Evolutionary conservation across 2,329 filamentous ascomycete genomes (phyloP), one percentile per base, ranked within the genome.

Genomic region (Coniella vitis): DNA sequence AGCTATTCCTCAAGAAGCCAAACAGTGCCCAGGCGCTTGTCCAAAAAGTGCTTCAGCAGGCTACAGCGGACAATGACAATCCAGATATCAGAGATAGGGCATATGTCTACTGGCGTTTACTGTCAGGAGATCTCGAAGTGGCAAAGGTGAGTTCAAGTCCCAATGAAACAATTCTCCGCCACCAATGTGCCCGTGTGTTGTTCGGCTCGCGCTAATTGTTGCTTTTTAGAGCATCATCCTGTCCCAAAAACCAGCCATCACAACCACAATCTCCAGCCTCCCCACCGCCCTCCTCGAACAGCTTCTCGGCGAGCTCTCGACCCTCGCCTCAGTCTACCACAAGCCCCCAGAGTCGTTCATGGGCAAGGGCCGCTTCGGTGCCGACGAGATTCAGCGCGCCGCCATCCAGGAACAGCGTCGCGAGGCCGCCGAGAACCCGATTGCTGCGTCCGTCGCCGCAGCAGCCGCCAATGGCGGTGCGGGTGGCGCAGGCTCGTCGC

Each of bases 341-440:
- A 97, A 95, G 71, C 90, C 90, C 8, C 90, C 93, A 38, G 89
- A 95, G 76, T 90, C 91, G n/a, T 98, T 98, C 67, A 85, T 98
- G 50, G 93, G 93, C 58, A 90, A 95, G 69, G 93, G 93, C 37
- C 84, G 91, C 38, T 96, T 88, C 58, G 93, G 91, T 34, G 90
- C 93, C 42, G 90, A 95, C 66, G 90, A 88, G 53, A 89, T 98
- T 61, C 93, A 97, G 68, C 85, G 86, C 57, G 91, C 91, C 44
- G 93, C 93, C 53, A 95, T 98, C 63, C 90, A 95, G 72, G 93
- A 98, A 71, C 90, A 95, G 72, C 81, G 87, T 56, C 83, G 97
- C 68, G 89, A 96, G 60, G 87, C 88, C 1, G 86, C 83, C 54
- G 93, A 97, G 59, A 96, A 97, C 65, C 91, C 93, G 1, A 88